These are phyloP conservation scores for Cafeteria roenbergensis DNA, from an alignment of 108 stramenopile genomes.

Conservation along the genomic window DNA sequence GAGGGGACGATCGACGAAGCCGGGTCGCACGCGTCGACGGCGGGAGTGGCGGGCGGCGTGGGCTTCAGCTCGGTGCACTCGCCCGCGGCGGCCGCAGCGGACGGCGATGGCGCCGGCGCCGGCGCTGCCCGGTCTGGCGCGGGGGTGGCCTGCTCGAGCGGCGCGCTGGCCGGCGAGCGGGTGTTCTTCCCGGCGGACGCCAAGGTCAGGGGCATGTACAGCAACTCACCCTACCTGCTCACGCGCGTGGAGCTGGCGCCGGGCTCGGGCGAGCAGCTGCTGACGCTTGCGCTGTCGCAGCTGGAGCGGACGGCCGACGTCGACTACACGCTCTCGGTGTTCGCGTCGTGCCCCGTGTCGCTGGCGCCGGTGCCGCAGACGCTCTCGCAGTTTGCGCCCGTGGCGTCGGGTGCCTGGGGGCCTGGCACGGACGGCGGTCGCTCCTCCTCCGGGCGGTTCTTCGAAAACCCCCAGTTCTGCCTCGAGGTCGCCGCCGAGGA, in stretches of 20 bases:
- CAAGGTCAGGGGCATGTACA: slow-evolving; percentile 29
- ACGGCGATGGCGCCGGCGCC: background rate
- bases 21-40: background rate
- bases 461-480: background rate
- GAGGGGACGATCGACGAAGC: background rate
- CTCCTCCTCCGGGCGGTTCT: background rate
- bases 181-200: slow-evolving; percentile 27
- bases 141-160: too few relatives aligned
- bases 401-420: background rate
- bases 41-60: background rate
- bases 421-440: background rate
- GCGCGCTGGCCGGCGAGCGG: slow-evolving; percentile 8
- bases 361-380: background rate
- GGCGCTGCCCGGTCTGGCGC: background rate
- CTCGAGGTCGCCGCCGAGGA: background rate
- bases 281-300: slow-evolving; percentile 41
- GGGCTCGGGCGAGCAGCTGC: slow-evolving; percentile 2
- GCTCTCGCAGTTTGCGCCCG: background rate
- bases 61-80: background rate
- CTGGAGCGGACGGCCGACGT: slow-evolving; percentile 36
- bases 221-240: slow-evolving; percentile 38
- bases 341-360: background rate
- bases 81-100: background rate
- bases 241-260: background rate
- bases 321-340: slow-evolving; percentile 22